phyloP scores from a whole-genome alignment of 345 rosid genomes.

The Linum lewisii region DNA sequence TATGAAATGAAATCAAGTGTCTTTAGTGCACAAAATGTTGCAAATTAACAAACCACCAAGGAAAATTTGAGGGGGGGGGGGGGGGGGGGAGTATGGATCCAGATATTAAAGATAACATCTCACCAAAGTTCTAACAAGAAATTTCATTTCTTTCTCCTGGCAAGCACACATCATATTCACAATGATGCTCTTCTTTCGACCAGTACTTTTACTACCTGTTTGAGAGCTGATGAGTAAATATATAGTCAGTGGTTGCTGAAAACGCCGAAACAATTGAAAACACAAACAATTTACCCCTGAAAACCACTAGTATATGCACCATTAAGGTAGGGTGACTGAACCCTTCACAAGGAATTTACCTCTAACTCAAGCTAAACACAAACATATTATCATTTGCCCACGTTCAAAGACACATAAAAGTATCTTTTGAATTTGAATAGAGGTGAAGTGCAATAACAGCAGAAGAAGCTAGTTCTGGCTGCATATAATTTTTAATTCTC shows the following conservation, averaged over 20 bases:
- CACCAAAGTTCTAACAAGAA: conserved; percentile 83
- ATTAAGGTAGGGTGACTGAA: neutral
- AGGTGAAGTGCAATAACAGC: neutral
- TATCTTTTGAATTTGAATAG: too few relatives aligned
- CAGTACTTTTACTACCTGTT: conserved; percentile 73
- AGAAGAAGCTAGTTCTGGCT: neutral
- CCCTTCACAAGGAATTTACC: neutral
- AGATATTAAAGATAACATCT: conserved; percentile 7
- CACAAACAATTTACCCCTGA: neutral
- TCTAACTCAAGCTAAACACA: neutral
- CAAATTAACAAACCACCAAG: neutral
- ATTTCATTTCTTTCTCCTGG: conserved; percentile 85
- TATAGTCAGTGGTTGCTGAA: neutral
- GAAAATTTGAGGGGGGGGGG: neutral
- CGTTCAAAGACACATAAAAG: neutral
- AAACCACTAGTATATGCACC: neutral
- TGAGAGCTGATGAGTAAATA: conserved; percentile 49
- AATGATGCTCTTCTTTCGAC: conserved; percentile 67
- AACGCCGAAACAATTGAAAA: neutral
- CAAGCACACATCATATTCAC: conserved; percentile 75
- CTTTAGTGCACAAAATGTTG: too few relatives aligned
- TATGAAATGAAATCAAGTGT: neutral
- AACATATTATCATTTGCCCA: neutral
- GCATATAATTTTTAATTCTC: neutral
- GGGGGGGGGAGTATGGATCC: neutral